Evolutionary conservation across 2,329 filamentous ascomycete species (phyloP), one percentile per base, ranked within the genome.

Genomic region (Phaeosphaeriaceae sp.): DNA sequence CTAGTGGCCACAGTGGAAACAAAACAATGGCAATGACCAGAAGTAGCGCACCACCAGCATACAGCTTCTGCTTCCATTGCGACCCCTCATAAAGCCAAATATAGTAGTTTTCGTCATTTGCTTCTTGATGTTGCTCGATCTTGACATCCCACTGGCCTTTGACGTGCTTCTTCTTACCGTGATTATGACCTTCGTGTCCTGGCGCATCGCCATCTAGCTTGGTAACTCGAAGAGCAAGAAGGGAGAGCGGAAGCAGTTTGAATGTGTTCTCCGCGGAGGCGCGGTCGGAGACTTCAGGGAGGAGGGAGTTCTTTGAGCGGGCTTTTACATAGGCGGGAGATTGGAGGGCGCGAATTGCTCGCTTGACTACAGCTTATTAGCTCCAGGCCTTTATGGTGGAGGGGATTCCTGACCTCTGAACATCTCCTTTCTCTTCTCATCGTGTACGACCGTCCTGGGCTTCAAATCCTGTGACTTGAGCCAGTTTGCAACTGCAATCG

Each of bases 391-490:
- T 40, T 21, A 3, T 9, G 8, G 13, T 15, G 6, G 11, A 26
- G 2, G 6, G 7, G 6, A 15, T 4, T 11, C 13, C 53, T 70
- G 79, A 93, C 91, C 92, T 82, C 88, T 89, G 76, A 99, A 97
- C 90, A 99, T 95, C 60, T 99, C 93, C 77, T 96, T 97, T 67
- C 94, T 85, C 81, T 97, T 92, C 66, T 94, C 94, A 60, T 97
- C 92, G 59, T 97, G 83, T 58, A 99, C 95, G 72, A 90, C 93
- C 15, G 92, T 97, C 56, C 94, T 83, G 15, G 84, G 82, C 82
- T 99, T 99, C 58, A 99, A 78, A 51, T 94, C 85, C 76, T 97
- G 92, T 50, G 83, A 75, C 61, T 87, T 86, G 51, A 99, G 78
- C 76, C 96, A 99, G 67, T 90, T 88, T 60, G 94, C 95, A 46